These are phyloP conservation scores for Zychaea mexicana DNA, from an alignment of 371 early-diverging fungal species.

Conservation along the genomic window DNA sequence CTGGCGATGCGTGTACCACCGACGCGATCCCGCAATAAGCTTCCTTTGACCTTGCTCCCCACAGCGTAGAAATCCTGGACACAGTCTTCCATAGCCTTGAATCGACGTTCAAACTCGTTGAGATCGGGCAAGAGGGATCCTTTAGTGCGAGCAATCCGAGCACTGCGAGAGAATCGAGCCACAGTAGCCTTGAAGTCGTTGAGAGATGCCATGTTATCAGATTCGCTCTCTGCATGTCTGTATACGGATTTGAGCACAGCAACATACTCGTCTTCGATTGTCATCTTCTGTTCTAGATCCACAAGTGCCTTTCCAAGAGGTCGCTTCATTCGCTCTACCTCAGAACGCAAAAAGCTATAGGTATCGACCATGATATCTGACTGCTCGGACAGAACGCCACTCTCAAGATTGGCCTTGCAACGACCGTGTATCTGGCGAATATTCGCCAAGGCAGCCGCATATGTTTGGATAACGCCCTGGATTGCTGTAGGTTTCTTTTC, in stretches of 20 bases:
- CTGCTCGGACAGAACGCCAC: constrained; percentile 30
- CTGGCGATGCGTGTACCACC: constrained; percentile 15
- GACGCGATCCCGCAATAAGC: not conserved
- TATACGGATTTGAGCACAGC: constrained; percentile 27
- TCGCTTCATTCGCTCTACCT: constrained; percentile 21
- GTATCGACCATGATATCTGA: constrained; percentile 25
- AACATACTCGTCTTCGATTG: constrained; percentile 36
- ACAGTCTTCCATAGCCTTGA: constrained; percentile 28
- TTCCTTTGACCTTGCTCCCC: constrained; percentile 24
- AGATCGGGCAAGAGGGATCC: constrained; percentile 35
- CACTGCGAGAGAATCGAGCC: constrained; percentile 21
- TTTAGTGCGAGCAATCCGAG: constrained; percentile 20
- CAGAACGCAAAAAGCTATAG: constrained; percentile 15
- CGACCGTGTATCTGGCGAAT: constrained; percentile 31
- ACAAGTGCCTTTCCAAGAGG: constrained; percentile 25
- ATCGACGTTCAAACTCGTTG: constrained; percentile 33
- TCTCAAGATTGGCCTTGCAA: constrained; percentile 28
- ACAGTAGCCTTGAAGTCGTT: constrained; percentile 31
- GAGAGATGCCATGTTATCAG: constrained; percentile 24
- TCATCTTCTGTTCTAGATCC: constrained; percentile 25
- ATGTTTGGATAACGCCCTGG: constrained; percentile 33
- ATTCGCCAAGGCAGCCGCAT: constrained; percentile 30
- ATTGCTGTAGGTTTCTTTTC: constrained; percentile 39
- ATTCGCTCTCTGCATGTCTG: constrained; percentile 32
- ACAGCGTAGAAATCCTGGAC: constrained; percentile 29